Conservation (phyloP, 306 rosid species). For the Acacia acuminata region DNA sequence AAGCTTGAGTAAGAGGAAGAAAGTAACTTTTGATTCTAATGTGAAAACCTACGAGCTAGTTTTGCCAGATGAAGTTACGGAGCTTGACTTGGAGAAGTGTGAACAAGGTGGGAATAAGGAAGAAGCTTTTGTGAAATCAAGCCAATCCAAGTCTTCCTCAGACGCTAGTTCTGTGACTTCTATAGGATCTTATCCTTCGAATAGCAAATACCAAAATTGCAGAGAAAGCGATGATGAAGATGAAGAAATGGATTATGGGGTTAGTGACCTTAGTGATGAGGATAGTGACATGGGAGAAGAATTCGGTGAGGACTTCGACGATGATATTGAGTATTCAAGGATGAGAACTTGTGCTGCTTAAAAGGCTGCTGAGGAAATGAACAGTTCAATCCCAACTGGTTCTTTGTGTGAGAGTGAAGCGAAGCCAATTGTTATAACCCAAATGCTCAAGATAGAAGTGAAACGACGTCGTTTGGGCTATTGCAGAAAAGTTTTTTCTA, state of each 20-base stretch:
- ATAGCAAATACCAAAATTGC: slow-evolving; percentile 67
- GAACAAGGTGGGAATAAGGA: too few relatives aligned
- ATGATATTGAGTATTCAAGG: slow-evolving; percentile 24
- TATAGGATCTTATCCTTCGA: slow-evolving; percentile 51
- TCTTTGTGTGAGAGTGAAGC: too few relatives aligned
- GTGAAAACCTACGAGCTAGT: slow-evolving; percentile 73
- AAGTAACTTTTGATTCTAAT: slow-evolving; percentile 80
- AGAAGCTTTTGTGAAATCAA: slow-evolving; percentile 32
- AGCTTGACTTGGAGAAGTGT: too few relatives aligned
- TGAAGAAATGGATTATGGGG: slow-evolving; percentile 40
- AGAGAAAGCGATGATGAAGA: slow-evolving; percentile 67
- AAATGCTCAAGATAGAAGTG: slow-evolving; percentile 65
- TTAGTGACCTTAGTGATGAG: slow-evolving; percentile 56
- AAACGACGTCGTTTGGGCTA: too few relatives aligned
- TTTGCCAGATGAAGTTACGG: slow-evolving; percentile 38
- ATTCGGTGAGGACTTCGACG: slow-evolving; percentile 31
- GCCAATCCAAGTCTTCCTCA: slow-evolving; percentile 48
- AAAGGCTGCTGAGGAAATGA: slow-evolving; percentile 44
- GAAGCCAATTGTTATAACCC: slow-evolving; percentile 34
- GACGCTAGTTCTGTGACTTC: slow-evolving; percentile 52
- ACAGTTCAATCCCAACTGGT: slow-evolving; percentile 26
- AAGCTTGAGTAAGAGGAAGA: slow-evolving; percentile 55
- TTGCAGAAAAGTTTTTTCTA: too few relatives aligned
- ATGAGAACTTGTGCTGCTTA: slow-evolving; percentile 33
- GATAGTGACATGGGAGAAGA: slow-evolving; percentile 51